phyloP scores from a whole-genome alignment of 1,284 basidiomycete species.

The Rhizoctonia solani region DNA sequence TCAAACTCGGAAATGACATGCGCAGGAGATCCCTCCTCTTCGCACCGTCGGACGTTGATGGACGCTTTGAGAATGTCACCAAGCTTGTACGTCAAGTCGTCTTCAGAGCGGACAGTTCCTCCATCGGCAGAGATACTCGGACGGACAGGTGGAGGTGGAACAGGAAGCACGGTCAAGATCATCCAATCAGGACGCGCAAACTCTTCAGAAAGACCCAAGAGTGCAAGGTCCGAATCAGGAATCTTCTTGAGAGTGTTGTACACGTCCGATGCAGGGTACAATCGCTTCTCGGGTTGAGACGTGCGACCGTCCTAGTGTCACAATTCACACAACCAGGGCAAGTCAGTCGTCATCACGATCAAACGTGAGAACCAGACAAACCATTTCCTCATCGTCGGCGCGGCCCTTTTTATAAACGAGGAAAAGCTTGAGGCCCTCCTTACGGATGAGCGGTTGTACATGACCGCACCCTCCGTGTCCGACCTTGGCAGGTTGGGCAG shows the following conservation, averaged over 20 bases:
- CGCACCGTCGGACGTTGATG: conserved; percentile 87
- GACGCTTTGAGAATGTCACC: conserved; percentile 97
- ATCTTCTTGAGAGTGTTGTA: conserved; percentile 95
- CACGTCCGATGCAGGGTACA: conserved; percentile 86
- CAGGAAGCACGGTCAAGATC: conserved; percentile 97
- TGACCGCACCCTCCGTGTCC: conserved; percentile 97
- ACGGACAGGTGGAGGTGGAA: conserved; percentile 96
- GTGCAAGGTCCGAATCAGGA: conserved; percentile 83
- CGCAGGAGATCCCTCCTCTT: conserved; percentile 95
- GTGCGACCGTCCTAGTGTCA: conserved; percentile 82
- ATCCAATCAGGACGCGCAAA: conserved; percentile 99
- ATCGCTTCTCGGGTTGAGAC: conserved; percentile 86
- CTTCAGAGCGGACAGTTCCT: conserved; percentile 94
- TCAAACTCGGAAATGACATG: conserved; percentile 97
- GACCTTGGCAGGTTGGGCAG: conserved; percentile 63
- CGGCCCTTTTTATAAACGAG: conserved; percentile 94
- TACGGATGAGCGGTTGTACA: conserved; percentile 86
- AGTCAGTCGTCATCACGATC: conserved; percentile 2
- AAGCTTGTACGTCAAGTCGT: conserved; percentile 98
- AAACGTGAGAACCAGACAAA: conserved; percentile 49
- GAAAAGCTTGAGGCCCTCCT: conserved; percentile 95
- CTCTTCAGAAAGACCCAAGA: conserved; percentile 92
- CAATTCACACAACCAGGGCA: neutral
- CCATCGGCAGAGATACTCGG: conserved; percentile 97
- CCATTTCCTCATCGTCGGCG: conserved; percentile 81